Percentiles rank a stretch among this genome's conserved stretches.
phyloP scores from a whole-genome alignment of 164 flowering plant species.

The Cinnamomum chago region DNA sequence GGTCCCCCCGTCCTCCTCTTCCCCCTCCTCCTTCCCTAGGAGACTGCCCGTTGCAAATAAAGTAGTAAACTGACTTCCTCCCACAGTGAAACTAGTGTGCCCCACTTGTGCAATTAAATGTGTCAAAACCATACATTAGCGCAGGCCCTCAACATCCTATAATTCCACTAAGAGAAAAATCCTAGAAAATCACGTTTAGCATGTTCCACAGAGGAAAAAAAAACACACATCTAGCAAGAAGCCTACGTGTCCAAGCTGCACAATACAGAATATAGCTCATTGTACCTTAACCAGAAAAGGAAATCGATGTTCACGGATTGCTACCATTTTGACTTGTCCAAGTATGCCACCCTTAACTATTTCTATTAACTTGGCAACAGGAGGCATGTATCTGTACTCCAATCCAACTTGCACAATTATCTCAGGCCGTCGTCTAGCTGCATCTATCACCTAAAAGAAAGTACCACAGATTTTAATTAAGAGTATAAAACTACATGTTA shows the following conservation, averaged over 20 bases:
- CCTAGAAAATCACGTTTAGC: too few species aligned
- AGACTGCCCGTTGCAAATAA: too few species aligned
- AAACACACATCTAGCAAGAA: not conserved
- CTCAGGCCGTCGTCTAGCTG: conserved; percentile 72
- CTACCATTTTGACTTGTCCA: conserved; percentile 86
- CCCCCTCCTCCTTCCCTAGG: too few species aligned
- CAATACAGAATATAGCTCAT: not conserved
- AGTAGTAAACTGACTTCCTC: too few species aligned
- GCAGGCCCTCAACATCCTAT: too few species aligned
- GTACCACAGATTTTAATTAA: not conserved
- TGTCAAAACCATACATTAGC: too few species aligned
- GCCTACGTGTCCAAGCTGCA: not conserved
- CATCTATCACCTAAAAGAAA: conserved; percentile 57
- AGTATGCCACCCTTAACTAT: conserved; percentile 64
- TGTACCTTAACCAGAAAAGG: conserved; percentile 90
- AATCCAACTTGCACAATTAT: conserved; percentile 89
- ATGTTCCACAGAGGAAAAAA: too few species aligned
- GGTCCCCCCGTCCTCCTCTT: too few species aligned
- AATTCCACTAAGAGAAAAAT: too few species aligned
- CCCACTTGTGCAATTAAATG: too few species aligned
- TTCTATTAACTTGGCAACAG: conserved; percentile 79
- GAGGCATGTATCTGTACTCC: conserved; percentile 98
- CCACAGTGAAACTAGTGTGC: too few species aligned
- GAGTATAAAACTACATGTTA: not conserved
- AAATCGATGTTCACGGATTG: conserved; percentile 88